These are phyloP conservation scores for Xanthoparmelia taractica DNA, from an alignment of 495 filamentous ascomycete species.

Conservation along the genomic window DNA sequence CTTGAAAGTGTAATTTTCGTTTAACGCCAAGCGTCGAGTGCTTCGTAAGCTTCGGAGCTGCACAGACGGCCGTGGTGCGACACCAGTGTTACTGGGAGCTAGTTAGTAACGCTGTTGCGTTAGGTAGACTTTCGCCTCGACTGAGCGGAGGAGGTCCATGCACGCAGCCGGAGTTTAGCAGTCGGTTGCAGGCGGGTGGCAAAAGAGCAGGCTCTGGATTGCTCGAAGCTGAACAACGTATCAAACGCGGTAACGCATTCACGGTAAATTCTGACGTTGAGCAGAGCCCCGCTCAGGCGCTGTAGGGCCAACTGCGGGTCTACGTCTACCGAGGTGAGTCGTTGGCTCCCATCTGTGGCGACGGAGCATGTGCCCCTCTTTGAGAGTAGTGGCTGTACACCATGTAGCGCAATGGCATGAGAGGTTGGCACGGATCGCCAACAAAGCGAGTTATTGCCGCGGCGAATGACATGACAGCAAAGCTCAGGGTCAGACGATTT, in stretches of 20 bases:
- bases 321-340: background rate
- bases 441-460: background rate
- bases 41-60: background rate
- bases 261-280: background rate
- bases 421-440: background rate
- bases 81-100: background rate
- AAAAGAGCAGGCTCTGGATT: background rate
- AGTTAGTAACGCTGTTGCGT: background rate
- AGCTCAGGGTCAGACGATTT: background rate
- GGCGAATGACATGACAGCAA: background rate
- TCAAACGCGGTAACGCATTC: background rate
- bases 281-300: slow-evolving; percentile 2
- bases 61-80: background rate
- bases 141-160: slow-evolving; percentile 3
- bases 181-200: background rate
- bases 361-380: background rate
- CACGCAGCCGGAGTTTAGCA: background rate
- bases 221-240: background rate
- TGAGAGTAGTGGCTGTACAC: background rate
- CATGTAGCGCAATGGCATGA: background rate
- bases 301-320: background rate
- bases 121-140: background rate
- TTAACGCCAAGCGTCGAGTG: background rate
- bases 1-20: background rate
- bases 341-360: background rate